Base-by-base conservation (phyloP, 1,139 yeast genomes). In the Kodamaea suecica region DNA sequence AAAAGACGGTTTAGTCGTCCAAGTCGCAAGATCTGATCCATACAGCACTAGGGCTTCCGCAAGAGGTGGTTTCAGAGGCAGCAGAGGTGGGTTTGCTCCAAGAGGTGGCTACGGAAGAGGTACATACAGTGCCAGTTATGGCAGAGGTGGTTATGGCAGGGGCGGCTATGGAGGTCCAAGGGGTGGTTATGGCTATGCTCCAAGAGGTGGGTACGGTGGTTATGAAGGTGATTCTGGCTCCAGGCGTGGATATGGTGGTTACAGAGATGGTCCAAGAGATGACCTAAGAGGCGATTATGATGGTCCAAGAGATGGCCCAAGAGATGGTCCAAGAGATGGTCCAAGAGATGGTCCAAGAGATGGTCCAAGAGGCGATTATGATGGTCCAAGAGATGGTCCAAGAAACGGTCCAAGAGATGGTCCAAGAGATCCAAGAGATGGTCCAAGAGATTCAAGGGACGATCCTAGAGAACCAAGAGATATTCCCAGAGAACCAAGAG, bases 11-110 rank as follows among this genome's bases (percentile, higher is more conserved):
- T 60, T 78, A 44, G 67, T 62, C n/a, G 80, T 78, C 23, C 80
- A 78, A 56, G 59, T 73, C 55, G 84, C 84, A 14, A 70, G 73
- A 50, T 73, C 76, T 10, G 79, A 71, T 48, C 82, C 78, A 24
- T 71, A 58, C 49, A 61, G 66, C 26, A 50, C 57, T 14, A 63
- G 71, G 56, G n/a, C 33, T 13, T 12, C 30, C 5, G 31, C 43
- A 20, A 55, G 69, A 42, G 59, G 61, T 27, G 53, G 56, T 6
- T 46, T 44, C 30, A 51, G 66, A 44, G 64, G 66, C 16, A 39
- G 42, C 30, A 39, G 55, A 33, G 50, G 55, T n/a, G 44, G 49
- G 1, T 35, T 23, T 30, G 37, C 49, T 21, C 35, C 48, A 28
- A 44, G 49, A 50, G 52, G 50, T 10, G 50, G 48, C 11, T 46